Conservation (phyloP, 2,329 filamentous ascomycete genomes). For the Aspergillus neotritici region DNA sequence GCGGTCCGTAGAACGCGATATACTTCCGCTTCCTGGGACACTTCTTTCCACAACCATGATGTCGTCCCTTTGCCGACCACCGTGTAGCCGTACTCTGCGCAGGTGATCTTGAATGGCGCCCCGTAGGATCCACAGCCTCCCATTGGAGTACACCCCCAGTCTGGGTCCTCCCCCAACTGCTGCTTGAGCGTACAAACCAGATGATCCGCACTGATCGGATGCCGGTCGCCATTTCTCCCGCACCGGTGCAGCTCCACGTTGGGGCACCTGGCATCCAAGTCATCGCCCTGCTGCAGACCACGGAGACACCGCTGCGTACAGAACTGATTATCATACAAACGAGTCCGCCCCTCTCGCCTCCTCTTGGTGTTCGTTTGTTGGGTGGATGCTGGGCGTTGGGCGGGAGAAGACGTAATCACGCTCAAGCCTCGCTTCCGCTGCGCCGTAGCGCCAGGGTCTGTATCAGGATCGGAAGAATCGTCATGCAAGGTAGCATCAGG, state of each 20-base stretch:
- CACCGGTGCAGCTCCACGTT: constrained; percentile 19
- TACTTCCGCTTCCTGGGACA: constrained; percentile 20
- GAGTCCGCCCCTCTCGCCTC: constrained; percentile 10
- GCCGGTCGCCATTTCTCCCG: constrained; percentile 6
- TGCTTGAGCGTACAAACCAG: constrained; percentile 19
- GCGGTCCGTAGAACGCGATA: constrained; percentile 18
- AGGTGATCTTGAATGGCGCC: constrained; percentile 28
- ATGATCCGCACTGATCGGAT: constrained; percentile 13
- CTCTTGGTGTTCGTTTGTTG: constrained; percentile 3
- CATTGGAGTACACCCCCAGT: constrained; percentile 24
- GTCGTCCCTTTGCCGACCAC: constrained; percentile 25
- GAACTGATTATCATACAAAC: constrained; percentile 12
- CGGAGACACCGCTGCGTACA: constrained; percentile 25
- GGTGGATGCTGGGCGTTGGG: constrained; percentile 7
- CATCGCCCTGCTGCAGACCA: constrained; percentile 17
- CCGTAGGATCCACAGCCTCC: constrained; percentile 22
- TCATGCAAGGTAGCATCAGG: neutral
- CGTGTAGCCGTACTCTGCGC: constrained; percentile 17
- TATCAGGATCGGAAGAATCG: constrained; percentile 14
- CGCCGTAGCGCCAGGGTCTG: constrained; percentile 7
- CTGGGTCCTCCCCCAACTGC: constrained; percentile 24
- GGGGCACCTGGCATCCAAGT: constrained; percentile 18
- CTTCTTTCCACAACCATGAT: constrained; percentile 16
- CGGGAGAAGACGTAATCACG: constrained; percentile 17
- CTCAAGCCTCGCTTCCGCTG: constrained; percentile 21